A percentile compares a stretch with the other conserved stretches of the same genome.
These are phyloP conservation scores for Lizonia empirigonia DNA, from an alignment of 2,329 filamentous ascomycete species.

Conservation along the genomic window DNA sequence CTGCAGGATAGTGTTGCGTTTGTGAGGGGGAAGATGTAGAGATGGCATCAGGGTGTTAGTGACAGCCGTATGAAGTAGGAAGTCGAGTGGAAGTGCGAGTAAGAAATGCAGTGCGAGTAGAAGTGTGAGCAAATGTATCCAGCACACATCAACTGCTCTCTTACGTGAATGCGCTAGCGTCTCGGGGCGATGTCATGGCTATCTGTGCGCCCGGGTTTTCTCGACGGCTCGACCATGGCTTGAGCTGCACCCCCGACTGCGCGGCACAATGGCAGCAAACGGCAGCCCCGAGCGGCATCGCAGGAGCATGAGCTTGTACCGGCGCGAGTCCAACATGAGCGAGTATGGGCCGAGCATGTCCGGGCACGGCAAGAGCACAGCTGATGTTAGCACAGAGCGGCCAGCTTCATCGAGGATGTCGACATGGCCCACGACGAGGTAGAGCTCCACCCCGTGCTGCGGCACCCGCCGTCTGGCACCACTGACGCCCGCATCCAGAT, in stretches of 20 bases:
- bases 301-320: constrained; percentile 59
- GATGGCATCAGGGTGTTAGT: background rate
- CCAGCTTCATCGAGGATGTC: constrained; percentile 91
- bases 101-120: no score
- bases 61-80: no score
- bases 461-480: constrained; percentile 27
- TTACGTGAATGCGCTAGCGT: constrained; percentile 1
- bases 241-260: constrained; percentile 3
- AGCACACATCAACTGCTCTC: no score
- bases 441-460: constrained; percentile 39
- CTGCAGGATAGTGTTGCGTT: constrained; percentile 50
- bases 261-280: constrained; percentile 37
- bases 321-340: constrained; percentile 69
- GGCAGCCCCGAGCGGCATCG: constrained; percentile 44
- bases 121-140: no score
- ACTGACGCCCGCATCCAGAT: constrained; percentile 58
- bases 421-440: constrained; percentile 98
- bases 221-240: constrained; percentile 3
- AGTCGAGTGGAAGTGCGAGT: no score
- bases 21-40: constrained; percentile 41
- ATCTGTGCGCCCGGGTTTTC: constrained; percentile 16
- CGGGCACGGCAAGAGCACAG: background rate
- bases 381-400: constrained; percentile 20
- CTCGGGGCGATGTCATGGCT: constrained; percentile 10
- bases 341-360: constrained; percentile 36